These are phyloP conservation scores for Naganishia sp. DNA, from an alignment of 1,284 basidiomycete species.

Conservation along the genomic window DNA sequence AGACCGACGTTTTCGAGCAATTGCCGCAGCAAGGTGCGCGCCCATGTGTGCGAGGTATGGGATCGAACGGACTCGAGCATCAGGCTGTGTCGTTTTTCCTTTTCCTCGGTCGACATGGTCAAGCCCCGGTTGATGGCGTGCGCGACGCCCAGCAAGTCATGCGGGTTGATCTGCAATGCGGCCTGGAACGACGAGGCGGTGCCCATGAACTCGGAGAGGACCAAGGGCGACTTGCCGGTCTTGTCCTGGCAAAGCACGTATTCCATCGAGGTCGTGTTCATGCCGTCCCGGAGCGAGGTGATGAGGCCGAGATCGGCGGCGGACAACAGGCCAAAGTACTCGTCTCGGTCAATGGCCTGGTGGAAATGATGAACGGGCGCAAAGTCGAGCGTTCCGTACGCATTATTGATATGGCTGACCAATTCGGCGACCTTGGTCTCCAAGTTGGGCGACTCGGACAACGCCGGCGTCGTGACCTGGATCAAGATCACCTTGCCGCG, in stretches of 20 bases:
- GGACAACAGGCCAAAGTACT: constrained; percentile 94
- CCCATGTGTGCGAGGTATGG: constrained; percentile 96
- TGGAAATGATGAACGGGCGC: constrained; percentile 99
- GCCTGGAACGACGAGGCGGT: constrained; percentile 60
- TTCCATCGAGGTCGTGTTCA: constrained; percentile 99
- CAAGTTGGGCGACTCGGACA: constrained; percentile 89
- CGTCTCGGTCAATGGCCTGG: constrained; percentile 94
- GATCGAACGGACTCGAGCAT: constrained; percentile 85
- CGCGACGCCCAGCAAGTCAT: constrained; percentile 73
- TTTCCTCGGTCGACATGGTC: constrained; percentile 76
- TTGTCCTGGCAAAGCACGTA: constrained; percentile 90
- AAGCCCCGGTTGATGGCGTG: constrained; percentile 91
- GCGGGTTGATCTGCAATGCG: constrained; percentile 55
- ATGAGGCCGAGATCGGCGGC: constrained; percentile 95
- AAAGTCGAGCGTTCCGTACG: constrained; percentile 92
- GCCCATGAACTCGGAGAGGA: constrained; percentile 97
- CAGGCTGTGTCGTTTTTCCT: constrained; percentile 70
- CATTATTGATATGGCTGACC: constrained; percentile 95
- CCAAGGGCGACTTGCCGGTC: constrained; percentile 75
- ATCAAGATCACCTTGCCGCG: constrained; percentile 74
- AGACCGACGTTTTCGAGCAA: constrained; percentile 78
- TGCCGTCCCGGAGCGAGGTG: constrained; percentile 93
- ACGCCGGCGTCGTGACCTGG: constrained; percentile 88
- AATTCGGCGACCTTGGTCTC: constrained; percentile 92
- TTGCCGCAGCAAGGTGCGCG: constrained; percentile 83